Conservation (phyloP, 305 asterid genomes). For the Withania somnifera region DNA sequence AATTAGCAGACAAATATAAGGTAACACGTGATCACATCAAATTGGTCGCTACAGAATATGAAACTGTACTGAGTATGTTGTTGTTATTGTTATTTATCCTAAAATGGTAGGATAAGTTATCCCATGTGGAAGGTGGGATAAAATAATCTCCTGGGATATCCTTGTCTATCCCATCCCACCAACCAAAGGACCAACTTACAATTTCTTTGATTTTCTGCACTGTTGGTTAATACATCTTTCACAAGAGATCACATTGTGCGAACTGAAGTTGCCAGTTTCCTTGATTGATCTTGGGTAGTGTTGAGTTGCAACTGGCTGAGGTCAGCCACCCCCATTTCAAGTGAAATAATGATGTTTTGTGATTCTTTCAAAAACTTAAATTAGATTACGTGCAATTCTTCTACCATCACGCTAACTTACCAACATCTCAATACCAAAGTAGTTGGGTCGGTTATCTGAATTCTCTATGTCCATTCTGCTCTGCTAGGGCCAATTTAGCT, state of each 20-base stretch:
- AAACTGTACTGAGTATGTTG: too few species aligned
- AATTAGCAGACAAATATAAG: too few species aligned
- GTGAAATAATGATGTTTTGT: neutral
- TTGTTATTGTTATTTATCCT: too few species aligned
- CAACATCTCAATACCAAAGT: neutral
- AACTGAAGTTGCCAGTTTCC: neutral
- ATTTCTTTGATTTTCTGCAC: neutral
- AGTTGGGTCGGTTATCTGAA: neutral
- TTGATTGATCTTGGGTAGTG: neutral
- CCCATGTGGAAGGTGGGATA: too few species aligned
- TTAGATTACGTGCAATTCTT: neutral
- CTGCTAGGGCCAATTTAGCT: neutral
- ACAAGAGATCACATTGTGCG: neutral
- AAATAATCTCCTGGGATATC: too few species aligned
- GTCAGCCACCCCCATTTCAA: neutral
- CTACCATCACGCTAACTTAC: neutral
- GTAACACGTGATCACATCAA: too few species aligned
- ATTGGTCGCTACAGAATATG: too few species aligned
- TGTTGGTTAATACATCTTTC: neutral
- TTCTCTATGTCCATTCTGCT: neutral
- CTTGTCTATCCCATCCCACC: too few species aligned
- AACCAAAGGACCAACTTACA: too few species aligned
- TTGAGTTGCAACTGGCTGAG: neutral
- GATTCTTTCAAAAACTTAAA: neutral
- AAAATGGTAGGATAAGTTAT: too few species aligned